A percentile compares a stretch with the other conserved stretches of the same genome.
phyloP scores from a whole-genome alignment of 306 rosid genomes.

The Prunus armeniaca region DNA sequence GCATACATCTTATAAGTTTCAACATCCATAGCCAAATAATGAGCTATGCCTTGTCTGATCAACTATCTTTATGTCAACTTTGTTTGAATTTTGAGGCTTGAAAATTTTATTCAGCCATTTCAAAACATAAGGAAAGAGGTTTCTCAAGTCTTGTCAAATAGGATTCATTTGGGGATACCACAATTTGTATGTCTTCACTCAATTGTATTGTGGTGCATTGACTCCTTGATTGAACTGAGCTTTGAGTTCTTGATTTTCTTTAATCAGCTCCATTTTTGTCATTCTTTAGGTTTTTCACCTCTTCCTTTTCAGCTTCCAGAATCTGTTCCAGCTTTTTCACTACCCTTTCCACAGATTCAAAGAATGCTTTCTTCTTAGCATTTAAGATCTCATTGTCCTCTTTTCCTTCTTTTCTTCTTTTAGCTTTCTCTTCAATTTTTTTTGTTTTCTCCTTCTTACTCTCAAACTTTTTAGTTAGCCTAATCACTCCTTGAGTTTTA shows the following conservation, averaged over 20 bases:
- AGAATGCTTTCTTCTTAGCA: neutral
- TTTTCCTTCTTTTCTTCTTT: constrained; percentile 1
- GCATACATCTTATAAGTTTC: neutral
- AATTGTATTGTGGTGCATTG: neutral
- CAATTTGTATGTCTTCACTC: neutral
- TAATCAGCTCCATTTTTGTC: neutral
- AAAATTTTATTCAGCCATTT: neutral
- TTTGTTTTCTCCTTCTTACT: neutral
- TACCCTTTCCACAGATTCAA: neutral
- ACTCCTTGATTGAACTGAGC: neutral
- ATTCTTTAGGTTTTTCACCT: neutral
- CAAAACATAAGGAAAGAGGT: neutral
- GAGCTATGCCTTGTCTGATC: neutral
- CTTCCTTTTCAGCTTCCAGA: neutral
- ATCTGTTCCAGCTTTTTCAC: neutral
- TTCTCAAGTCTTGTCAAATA: neutral
- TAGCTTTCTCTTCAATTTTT: neutral
- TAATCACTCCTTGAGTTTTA: neutral
- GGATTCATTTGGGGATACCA: neutral
- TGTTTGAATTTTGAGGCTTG: neutral
- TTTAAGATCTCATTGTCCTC: neutral
- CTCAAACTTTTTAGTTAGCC: neutral
- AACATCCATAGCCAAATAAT: neutral
- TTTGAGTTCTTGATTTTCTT: neutral
- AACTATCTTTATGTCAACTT: neutral